Evolutionary conservation across 2,329 filamentous ascomycete genomes (phyloP), one percentile per base, ranked within the genome.

Genomic region (Aspergillus calidoustus): DNA sequence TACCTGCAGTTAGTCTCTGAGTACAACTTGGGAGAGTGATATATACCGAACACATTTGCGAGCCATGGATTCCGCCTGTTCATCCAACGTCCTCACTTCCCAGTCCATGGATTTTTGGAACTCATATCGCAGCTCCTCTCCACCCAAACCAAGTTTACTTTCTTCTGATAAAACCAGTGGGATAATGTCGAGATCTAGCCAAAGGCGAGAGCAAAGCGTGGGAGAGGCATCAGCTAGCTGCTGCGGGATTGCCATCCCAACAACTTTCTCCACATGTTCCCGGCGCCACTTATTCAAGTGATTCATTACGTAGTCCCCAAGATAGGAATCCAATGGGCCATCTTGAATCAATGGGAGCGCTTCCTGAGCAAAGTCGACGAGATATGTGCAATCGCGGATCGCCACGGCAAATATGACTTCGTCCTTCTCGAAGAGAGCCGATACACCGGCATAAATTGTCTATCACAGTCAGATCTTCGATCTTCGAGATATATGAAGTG

Each of bases 1-100:
- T 41, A 15, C 47, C 44, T 68, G 34, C 25, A 28, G 43, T 68
- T 48, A 70, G 62, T 28, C 30, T 34, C 4, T 41, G 9, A 13
- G 13, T 4, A 17, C 9, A 11, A 25, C n/a, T 6, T n/a, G 19
- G 22, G n/a, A 43, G 22, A 56, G 25, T 57, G 17, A 53, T 48
- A 61, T 57, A 19, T 77, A 90, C 88, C 88, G 85, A 64, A 93
- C 84, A 73, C 89, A 92, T 79, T 93, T 93, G 64, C 91, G 84
- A 1, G 89, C 89, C 85, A 93, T 90, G 0, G 89, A 91, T 72
- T 94, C 91, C 1, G 91, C 91, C 74, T 93, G 88, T 73, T 95
- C 91, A 69, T 93, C 91, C 4, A 93, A 83, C n/a, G 83, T 79
- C 71, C 87, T 86, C 38, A 78, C 74, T 50, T 83, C 79, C 82